Base-by-base conservation (phyloP, 2,329 filamentous ascomycete genomes). In the Fusarium nygamai region DNA sequence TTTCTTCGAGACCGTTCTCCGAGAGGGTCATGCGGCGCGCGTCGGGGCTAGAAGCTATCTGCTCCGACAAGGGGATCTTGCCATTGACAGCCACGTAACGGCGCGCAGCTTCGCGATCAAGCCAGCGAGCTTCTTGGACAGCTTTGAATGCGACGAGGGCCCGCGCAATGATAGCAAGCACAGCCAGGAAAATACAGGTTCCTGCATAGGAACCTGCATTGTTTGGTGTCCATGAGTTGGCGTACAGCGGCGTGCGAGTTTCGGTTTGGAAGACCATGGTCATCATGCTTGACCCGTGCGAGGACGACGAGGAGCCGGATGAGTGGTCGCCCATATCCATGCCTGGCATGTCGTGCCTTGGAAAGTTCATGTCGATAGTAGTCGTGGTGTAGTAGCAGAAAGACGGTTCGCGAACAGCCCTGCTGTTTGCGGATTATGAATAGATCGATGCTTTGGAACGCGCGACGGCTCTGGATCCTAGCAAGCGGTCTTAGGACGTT, bases 111-210 rank as follows among this genome's bases (percentile, higher is more conserved):
- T 95, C 94, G 36, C 84, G 84, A 80, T 93, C 91, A 53, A 92
- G 84, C 92, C 94, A 97, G 50, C 86, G 84, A 74, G 85, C 80
- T 82, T 88, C 89, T 81, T 84, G 88, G 82, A 85, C 90, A 84
- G 84, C 90, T 81, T 94, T 94, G 77, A 89, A 86, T 6, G 95
- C 95, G 58, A 96, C 85, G 22, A 98, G 86, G 27, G 86, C 84
- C 60, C 95, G 93, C 79, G 92, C 91, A 64, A 92, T 79, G 69
- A 92, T 86, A 69, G 91, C 92, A 59, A 98, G 91, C 50, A 93
- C 77, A 80, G 98, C 91, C 67, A 98, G 88, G 84, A 98, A 98
- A 82, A 98, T 93, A 86, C 96, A 97, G 34, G 94, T 97, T 64
- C 91, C 96, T 4, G 94, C 94, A 83, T 98, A 98, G 68, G 88